Base-by-base conservation (phyloP, 768 basidiomycete genomes). In the Dacryopinax spathularia region DNA sequence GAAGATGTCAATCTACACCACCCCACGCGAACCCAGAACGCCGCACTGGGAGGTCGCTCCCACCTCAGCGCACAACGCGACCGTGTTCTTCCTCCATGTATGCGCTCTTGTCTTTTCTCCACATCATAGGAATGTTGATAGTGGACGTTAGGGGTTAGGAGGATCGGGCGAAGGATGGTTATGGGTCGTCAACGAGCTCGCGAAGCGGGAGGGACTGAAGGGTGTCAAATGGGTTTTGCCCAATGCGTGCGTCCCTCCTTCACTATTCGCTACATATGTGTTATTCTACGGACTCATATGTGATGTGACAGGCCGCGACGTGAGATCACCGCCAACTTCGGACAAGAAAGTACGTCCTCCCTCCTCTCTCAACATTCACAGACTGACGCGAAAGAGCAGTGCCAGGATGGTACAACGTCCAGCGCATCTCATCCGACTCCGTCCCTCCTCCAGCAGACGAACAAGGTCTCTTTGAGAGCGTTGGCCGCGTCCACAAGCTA, bases 391-490 rank as follows among this genome's bases (percentile, higher is more conserved):
- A 29, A 10, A 27, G 9, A 9, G 5, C 31, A 56, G 48, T 56
- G 48, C 48, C 48, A 56, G 48, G 48, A 10, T 56, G 48, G 48
- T 56, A 56, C 48, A 29, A 56, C 48, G 48, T 56, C 25, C 48
- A 3, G 13, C 48, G 48, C 15, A 29, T 56, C 5, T 22, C 25
- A 22, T 25, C 22, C 4, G 25, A 22, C 48, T 10, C 12, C 25
- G 29, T 20, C 6, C 25, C 48, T 3, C 22, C 25, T 22, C 13
- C 7, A 29, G 48, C 25, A 20, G 48, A 56, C 48, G 48, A 25
- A 9, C 25, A 56, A 6, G 48, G 48, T 18, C 25, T 56, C 9
- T 56, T 25, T 15, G 22, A 25, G 31, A 56, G 13, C 31, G 48
- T 56, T 4, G 12, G 10, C 3, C 10, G 25, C 25, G 18, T 56